phyloP scores from a whole-genome alignment of 352 stramenopile genomes.

The Aphanomyces euteiches region DNA sequence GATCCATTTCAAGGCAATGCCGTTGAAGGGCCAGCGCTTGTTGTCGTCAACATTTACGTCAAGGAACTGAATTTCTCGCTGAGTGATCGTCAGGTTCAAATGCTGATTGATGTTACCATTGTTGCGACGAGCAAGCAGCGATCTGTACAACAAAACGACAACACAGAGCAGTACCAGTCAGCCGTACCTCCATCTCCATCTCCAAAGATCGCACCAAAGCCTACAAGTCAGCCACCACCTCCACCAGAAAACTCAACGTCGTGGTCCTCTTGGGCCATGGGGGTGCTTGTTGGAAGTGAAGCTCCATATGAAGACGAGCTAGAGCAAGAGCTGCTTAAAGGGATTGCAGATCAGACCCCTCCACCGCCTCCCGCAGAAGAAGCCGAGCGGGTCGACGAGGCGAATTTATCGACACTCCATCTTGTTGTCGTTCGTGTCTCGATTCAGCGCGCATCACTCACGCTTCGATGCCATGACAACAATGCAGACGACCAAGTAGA shows the following conservation, averaged over 20 bases:
- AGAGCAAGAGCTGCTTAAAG: conserved; percentile 19
- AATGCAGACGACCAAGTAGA: not conserved
- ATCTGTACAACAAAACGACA: no score
- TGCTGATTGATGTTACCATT: conserved; percentile 58
- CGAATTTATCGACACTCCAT: not conserved
- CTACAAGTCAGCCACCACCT: not conserved
- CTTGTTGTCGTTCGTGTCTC: conserved; percentile 23
- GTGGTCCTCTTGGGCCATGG: conserved; percentile 21
- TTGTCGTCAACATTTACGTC: conserved; percentile 72
- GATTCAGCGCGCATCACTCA: conserved; percentile 23
- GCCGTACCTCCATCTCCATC: not conserved
- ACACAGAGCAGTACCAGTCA: no score
- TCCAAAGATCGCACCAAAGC: not conserved
- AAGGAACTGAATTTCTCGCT: conserved; percentile 68
- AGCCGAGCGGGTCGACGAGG: not conserved
- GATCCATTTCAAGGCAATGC: not conserved
- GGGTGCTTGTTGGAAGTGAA: conserved; percentile 1
- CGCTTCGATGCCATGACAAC: conserved; percentile 17
- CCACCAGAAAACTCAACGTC: not conserved
- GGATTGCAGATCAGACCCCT: not conserved
- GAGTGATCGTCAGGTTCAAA: conserved; percentile 75
- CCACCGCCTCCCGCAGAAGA: not conserved
- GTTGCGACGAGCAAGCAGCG: no score
- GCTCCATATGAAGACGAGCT: conserved; percentile 2
- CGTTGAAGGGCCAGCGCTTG: conserved; percentile 26